Base-by-base conservation (phyloP, 306 rosid species). In the Medicago arabica region DNA sequence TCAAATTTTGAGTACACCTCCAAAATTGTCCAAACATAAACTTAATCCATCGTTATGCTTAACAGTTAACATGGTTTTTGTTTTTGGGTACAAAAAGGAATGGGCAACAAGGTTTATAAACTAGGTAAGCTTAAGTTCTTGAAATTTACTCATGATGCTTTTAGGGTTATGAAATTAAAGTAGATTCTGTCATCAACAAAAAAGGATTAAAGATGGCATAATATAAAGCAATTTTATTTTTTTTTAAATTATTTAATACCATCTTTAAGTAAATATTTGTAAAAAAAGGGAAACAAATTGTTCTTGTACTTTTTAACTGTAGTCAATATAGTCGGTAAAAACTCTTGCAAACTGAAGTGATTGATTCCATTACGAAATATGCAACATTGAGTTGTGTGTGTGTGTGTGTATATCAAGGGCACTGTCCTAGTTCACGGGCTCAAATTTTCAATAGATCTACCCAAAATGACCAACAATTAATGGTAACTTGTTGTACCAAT, bases 371-470 rank as follows among this genome's bases (percentile, higher is more conserved):
- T 28, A 39, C 39, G 23, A 59, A 53, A 28, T 13, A 6, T 28
- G 14, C 5, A 28, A 60, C 39, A 28, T 15, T 31, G 31, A 60
- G 43, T 60, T 14, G 36, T 23, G n/a, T n/a, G n/a, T n/a, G n/a
- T n/a, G n/a, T n/a, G n/a, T 23, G 5, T 57, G 17, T 17, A 59
- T 59, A 59, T 60, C 7, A 28, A 25, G 18, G 65, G 66, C 14
- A 21, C 16, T 58, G 67, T 60, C 19, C 67, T 60, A 13, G 19
- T 28, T 60, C 60, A 54, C 25, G 2, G 16, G 12, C 43, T 12
- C 10, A 60, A 60, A 60, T 14, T 60, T 13, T 31, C 12, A 60
- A 28, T 60, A 60, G 67, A 60, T 60, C 67, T 60, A 28, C 6
- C 0, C 19, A 60, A 40, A 31, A 60, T 7, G 43, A 31, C 67